Evolutionary conservation across 1,284 basidiomycete species (phyloP), one percentile per base, ranked within the genome.

Genomic region (Cryptococcus hybrid): DNA sequence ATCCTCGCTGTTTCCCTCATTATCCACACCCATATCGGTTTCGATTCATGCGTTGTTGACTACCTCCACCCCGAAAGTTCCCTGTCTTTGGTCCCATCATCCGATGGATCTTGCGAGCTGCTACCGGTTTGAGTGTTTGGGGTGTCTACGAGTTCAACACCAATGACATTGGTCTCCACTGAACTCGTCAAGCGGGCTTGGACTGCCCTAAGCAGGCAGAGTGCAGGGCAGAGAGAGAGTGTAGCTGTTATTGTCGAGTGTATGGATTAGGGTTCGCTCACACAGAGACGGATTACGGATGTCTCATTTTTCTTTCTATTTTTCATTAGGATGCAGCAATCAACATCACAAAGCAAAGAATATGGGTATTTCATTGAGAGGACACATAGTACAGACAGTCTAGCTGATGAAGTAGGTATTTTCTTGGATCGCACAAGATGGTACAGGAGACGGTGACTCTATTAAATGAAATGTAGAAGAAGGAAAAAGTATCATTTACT

Each of bases 141-240:
- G 95, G 96, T 44, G 83, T 98, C 5, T 99, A 97, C 81, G 89
- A 94, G 78, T 96, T 96, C 83, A 95, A 96, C 82, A 96, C 93
- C 46, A 91, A 94, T 76, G 95, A 98, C 73, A 87, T 98, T 69
- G 94, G 94, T 66, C 77, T 90, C 63, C 13, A 88, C 87, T 39
- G 88, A 89, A 79, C 77, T 88, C 63, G 82, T 88, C 66, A 79
- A 82, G 62, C 82, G 83, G 73, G 78, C 84, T 55, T 89, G 88
- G 88, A 80, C 80, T 56, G 86, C 86, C 55, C 88, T 76, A 70
- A 50, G 18, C 39, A 37, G 39, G 24, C 24, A 24, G 24, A 24
- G 24, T 24, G 24, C 24, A 24, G 24, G 24, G n/a, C n/a, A n/a
- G n/a, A 24, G 24, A 24, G 24, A 24, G 24, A 24, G 24, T 24